A percentile compares a stretch with the other conserved stretches of the same genome.
Evolutionary conservation across 352 stramenopile genomes (phyloP).

Genomic region (Globisporangium uncinulatum): DNA sequence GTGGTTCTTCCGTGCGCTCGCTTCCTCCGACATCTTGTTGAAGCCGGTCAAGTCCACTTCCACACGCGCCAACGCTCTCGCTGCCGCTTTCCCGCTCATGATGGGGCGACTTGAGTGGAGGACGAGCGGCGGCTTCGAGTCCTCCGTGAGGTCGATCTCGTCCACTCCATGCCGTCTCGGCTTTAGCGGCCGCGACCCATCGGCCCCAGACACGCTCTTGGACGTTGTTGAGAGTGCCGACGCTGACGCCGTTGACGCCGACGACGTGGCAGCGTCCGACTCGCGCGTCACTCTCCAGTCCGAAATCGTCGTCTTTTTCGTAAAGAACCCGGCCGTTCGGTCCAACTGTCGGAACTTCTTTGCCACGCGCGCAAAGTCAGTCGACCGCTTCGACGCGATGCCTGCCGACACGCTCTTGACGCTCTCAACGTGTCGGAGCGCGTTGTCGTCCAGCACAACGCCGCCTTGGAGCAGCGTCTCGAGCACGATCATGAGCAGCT

Average conservation of each 20-base stretch:
- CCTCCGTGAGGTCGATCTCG: conserved; percentile 12
- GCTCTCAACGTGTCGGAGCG: conserved; percentile 38
- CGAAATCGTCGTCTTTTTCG: conserved; percentile 23
- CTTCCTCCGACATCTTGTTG: conserved; percentile 25
- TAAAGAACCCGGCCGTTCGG: conserved; percentile 49
- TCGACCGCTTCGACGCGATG: conserved; percentile 64
- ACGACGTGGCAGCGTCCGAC: neutral
- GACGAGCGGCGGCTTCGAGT: neutral
- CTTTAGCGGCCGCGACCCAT: conserved; percentile 22
- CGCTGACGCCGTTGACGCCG: neutral
- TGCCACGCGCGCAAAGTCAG: conserved; percentile 54
- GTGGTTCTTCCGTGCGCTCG: conserved; percentile 49
- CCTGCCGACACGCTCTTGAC: conserved; percentile 37
- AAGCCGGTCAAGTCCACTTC: conserved; percentile 45
- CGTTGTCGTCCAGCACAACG: conserved; percentile 45
- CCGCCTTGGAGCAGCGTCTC: conserved; percentile 42
- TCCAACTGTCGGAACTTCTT: conserved; percentile 64
- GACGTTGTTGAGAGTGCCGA: too few species aligned
- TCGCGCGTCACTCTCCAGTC: conserved; percentile 10
- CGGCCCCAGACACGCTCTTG: too few species aligned
- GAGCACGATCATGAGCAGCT: conserved; percentile 65
- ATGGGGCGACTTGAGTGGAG: conserved; percentile 14
- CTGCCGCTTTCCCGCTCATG: conserved; percentile 61
- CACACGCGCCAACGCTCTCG: conserved; percentile 31
- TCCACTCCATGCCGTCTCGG: conserved; percentile 15